These are phyloP conservation scores for Leptodermis oblonga DNA, from an alignment of 257 asterid species.

Conservation along the genomic window DNA sequence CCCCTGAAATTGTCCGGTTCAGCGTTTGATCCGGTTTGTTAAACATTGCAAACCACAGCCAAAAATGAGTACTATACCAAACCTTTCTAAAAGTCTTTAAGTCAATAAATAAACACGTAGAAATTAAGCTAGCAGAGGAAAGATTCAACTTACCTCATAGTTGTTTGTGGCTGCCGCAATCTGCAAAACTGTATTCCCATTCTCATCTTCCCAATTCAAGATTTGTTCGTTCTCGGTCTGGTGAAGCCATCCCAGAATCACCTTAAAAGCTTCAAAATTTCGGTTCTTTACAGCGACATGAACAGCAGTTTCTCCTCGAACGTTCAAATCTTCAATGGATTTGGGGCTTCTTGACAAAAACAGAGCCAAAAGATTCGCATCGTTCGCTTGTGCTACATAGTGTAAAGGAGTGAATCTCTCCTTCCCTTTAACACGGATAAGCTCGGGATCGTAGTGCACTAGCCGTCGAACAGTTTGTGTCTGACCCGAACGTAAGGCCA, in stretches of 20 bases:
- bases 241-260: slow-evolving; percentile 22
- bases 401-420: slow-evolving; percentile 16
- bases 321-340: slow-evolving; percentile 16
- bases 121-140: too few species aligned
- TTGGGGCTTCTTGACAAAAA: slow-evolving; percentile 12
- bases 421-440: slow-evolving; percentile 16
- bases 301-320: slow-evolving; percentile 14
- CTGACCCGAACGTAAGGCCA: slow-evolving; percentile 8
- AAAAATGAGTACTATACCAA: too few species aligned
- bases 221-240: slow-evolving; percentile 1
- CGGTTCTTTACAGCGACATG: slow-evolving; percentile 18
- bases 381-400: slow-evolving; percentile 8
- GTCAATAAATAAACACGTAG: too few species aligned
- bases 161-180: slow-evolving; percentile 21
- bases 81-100: too few species aligned
- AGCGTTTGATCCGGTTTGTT: too few species aligned
- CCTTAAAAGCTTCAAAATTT: slow-evolving; percentile 9
- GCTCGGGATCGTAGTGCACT: background rate
- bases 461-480: slow-evolving; percentile 10
- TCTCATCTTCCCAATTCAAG: slow-evolving; percentile 11
- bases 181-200: slow-evolving; percentile 17
- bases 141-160: slow-evolving; percentile 14
- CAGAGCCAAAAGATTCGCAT: slow-evolving; percentile 6
- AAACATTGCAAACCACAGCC: too few species aligned
- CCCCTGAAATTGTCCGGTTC: too few species aligned